phyloP scores from a whole-genome alignment of 345 rosid genomes.

The Mallotus nudiflorus region DNA sequence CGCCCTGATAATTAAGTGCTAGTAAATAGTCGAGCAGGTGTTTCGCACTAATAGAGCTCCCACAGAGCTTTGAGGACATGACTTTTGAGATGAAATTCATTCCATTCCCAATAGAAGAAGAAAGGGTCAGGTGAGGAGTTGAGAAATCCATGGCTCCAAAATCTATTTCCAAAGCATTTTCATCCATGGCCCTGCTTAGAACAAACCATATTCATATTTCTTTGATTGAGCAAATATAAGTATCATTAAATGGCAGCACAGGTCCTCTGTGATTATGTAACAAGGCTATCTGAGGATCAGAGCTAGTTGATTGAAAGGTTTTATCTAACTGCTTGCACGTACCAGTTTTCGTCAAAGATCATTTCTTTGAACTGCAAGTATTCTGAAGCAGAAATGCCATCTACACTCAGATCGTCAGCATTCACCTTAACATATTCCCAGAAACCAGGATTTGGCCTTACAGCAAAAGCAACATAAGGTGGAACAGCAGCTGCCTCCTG shows the following conservation, averaged over 20 bases:
- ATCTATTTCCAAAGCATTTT: conserved; percentile 76
- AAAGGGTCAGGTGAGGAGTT: conserved; percentile 58
- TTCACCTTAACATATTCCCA: conserved; percentile 90
- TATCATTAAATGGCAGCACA: too few species aligned
- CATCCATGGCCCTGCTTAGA: conserved; percentile 77
- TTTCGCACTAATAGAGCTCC: conserved; percentile 33
- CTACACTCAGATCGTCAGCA: conserved; percentile 55
- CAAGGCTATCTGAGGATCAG: too few species aligned
- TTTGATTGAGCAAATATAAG: not conserved
- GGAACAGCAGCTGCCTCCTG: conserved; percentile 92
- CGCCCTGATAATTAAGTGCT: conserved; percentile 67
- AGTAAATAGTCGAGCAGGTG: conserved; percentile 62
- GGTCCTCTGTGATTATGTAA: too few species aligned
- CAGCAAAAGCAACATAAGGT: conserved; percentile 77
- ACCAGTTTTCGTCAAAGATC: conserved; percentile 77
- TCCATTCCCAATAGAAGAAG: conserved; percentile 88
- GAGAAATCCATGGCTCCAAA: conserved; percentile 76
- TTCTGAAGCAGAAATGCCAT: conserved; percentile 53
- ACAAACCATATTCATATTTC: not conserved
- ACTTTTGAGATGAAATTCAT: conserved; percentile 61
- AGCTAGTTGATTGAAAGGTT: not conserved
- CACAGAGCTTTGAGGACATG: conserved; percentile 53
- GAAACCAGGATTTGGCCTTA: conserved; percentile 79
- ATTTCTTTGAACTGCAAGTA: conserved; percentile 79
- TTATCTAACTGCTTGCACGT: conserved; percentile 2